These are phyloP conservation scores for Suillus discolor DNA, from an alignment of 768 basidiomycete species.

Conservation along the genomic window DNA sequence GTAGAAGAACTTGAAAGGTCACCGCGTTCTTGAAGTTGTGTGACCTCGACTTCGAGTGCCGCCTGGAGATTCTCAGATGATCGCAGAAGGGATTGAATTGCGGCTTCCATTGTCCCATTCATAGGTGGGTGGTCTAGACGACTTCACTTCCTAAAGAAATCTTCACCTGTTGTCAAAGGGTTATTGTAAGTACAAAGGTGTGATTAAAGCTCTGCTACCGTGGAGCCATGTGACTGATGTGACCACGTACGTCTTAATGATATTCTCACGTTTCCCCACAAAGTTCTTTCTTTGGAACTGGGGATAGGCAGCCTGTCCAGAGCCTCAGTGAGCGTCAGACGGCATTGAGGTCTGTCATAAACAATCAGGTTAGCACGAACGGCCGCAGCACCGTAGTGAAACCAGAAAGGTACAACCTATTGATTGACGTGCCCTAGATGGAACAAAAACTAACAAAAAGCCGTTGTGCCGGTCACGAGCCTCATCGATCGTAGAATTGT, in stretches of 20 bases:
- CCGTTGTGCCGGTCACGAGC: conserved; percentile 11
- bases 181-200: conserved; percentile 1
- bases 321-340: neutral
- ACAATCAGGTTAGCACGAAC: neutral
- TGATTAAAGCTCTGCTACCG: neutral
- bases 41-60: conserved; percentile 39
- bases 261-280: conserved; percentile 36
- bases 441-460: conserved; percentile 1
- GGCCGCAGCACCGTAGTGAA: conserved; percentile 1
- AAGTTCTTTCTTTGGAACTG: neutral
- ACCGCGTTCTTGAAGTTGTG: conserved; percentile 6
- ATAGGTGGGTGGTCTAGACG: conserved; percentile 17
- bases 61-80: conserved; percentile 50
- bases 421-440: neutral
- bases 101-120: conserved; percentile 13
- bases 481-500: neutral
- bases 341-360: neutral
- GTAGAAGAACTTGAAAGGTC: neutral
- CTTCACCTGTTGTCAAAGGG: neutral
- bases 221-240: too few species aligned
- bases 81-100: conserved; percentile 31
- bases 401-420: neutral
- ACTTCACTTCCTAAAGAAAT: conserved; percentile 14
- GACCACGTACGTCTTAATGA: conserved; percentile 13
- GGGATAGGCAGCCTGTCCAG: neutral